These are phyloP conservation scores for Helicostylum pulchrum DNA, from an alignment of 192 early-diverging fungal genomes.

Conservation along the genomic window DNA sequence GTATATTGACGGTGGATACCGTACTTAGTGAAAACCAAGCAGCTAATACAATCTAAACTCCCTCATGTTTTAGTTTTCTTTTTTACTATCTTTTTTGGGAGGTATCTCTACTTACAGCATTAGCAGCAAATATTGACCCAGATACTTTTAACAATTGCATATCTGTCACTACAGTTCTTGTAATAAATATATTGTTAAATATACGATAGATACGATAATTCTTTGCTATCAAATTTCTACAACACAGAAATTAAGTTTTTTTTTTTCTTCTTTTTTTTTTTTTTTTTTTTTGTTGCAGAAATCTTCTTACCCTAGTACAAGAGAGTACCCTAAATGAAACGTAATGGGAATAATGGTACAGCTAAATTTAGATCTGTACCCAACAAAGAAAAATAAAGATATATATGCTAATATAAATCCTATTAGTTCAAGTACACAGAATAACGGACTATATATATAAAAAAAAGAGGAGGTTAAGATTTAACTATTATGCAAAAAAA, in stretches of 20 bases:
- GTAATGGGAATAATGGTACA: constrained; percentile 41
- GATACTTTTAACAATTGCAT: constrained; percentile 45
- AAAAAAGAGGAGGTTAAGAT: neutral
- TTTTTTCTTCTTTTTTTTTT: neutral
- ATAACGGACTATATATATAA: constrained; percentile 37
- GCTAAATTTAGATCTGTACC: constrained; percentile 17
- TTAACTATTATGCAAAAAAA: neutral
- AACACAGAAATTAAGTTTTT: neutral
- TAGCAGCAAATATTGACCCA: constrained; percentile 34
- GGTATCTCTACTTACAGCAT: constrained; percentile 27
- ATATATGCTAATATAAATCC: constrained; percentile 46
- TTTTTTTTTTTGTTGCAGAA: neutral
- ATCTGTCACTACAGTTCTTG: constrained; percentile 41
- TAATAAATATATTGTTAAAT: constrained; percentile 51
- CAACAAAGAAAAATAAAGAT: constrained; percentile 34
- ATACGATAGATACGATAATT: constrained; percentile 51
- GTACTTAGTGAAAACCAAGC: constrained; percentile 20
- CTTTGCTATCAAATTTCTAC: constrained; percentile 49
- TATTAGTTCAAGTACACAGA: constrained; percentile 44
- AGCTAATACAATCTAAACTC: constrained; percentile 17
- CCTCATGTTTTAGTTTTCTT: neutral
- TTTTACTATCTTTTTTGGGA: neutral
- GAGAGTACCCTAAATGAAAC: constrained; percentile 39
- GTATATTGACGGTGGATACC: constrained; percentile 5
- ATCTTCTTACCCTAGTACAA: constrained; percentile 27